Percentiles rank a stretch among this genome's conserved stretches.
Evolutionary conservation across 306 rosid genomes (phyloP).

Genomic region (Lathyrus sativus): DNA sequence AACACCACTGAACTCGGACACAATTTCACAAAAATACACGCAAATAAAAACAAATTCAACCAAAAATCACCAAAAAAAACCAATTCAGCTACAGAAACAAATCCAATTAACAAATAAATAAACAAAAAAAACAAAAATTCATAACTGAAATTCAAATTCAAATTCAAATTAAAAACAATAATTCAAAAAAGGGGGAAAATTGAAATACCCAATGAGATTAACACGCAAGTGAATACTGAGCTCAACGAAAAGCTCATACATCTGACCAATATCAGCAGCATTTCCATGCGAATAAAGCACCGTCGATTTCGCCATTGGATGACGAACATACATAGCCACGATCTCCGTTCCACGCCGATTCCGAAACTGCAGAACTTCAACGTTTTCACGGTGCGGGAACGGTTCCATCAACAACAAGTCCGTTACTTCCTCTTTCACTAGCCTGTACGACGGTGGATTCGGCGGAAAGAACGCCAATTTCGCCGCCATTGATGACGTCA

Average conservation of each 20-base stretch:
- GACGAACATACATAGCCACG: slow-evolving; percentile 75
- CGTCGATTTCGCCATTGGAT: slow-evolving; percentile 77
- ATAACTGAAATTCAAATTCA: neutral
- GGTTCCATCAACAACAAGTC: slow-evolving; percentile 59
- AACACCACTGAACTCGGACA: slow-evolving; percentile 3
- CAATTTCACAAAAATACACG: neutral
- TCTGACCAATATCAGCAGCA: slow-evolving; percentile 86
- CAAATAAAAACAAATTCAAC: neutral
- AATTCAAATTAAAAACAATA: neutral
- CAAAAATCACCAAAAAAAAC: neutral
- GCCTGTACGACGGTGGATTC: slow-evolving; percentile 75
- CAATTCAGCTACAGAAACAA: neutral
- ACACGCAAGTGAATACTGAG: slow-evolving; percentile 75
- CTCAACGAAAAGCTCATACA: slow-evolving; percentile 85
- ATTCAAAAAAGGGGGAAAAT: neutral
- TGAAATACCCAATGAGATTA: slow-evolving; percentile 74
- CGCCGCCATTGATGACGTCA: slow-evolving; percentile 91
- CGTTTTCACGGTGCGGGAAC: slow-evolving; percentile 75
- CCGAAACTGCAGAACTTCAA: slow-evolving; percentile 67
- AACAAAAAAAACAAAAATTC: neutral
- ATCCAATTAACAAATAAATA: neutral
- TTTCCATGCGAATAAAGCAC: slow-evolving; percentile 86
- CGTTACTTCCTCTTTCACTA: slow-evolving; percentile 51
- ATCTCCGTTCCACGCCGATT: slow-evolving; percentile 81
- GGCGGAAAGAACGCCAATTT: slow-evolving; percentile 89